Evolutionary conservation across 495 filamentous ascomycete genomes (phyloP), one percentile per base, ranked within the genome.

Genomic region (Penicillium daleae): DNA sequence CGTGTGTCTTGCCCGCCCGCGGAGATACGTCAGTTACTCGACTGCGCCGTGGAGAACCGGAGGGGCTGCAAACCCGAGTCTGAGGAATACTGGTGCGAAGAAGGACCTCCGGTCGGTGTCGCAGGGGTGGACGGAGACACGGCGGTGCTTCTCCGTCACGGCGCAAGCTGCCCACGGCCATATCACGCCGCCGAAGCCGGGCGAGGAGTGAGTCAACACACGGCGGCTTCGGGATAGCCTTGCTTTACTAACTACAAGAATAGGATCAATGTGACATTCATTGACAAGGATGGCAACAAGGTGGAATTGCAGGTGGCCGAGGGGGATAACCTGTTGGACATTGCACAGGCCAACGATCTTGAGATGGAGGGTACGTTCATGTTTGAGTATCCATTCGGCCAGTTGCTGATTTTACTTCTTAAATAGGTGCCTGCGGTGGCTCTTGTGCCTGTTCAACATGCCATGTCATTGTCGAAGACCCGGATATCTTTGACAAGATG

Each of bases 371-470:
- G 87, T 87, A 74, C 49, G 76, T 61, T 35, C 19, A 44, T 27
- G 22, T 19, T n/a, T 0, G 27, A 10, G n/a, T 9, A 52, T 13
- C 2, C 8, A 19, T 12, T 29, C 10, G 15, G 5, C n/a, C 19
- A 24, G 9, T 35, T 1, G 2, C 57, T 67, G 15, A 67, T 53
- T 4, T 12, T 12, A 37, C 49, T 46, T 24, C 0, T 35, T 7
- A 8, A 27, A 33, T 71, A 89, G 88, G 93, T 51, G 95, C 95
- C 9, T 99, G 95, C 69, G 95, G 94, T 35, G 95, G 95, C 19
- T 96, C 91, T 6, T 97, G 95, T 67, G 95, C 96, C 64, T 99
- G 95, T 74, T 96, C 92, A 62, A 99, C 95, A 1, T 99, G 95
- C 80, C 95, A 99, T 79, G 89, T 98, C 52, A 97, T 99, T 56